Percentiles rank a stretch among this genome's conserved stretches.
Conservation (phyloP, 306 rosid species). For the Clitoria ternatea region DNA sequence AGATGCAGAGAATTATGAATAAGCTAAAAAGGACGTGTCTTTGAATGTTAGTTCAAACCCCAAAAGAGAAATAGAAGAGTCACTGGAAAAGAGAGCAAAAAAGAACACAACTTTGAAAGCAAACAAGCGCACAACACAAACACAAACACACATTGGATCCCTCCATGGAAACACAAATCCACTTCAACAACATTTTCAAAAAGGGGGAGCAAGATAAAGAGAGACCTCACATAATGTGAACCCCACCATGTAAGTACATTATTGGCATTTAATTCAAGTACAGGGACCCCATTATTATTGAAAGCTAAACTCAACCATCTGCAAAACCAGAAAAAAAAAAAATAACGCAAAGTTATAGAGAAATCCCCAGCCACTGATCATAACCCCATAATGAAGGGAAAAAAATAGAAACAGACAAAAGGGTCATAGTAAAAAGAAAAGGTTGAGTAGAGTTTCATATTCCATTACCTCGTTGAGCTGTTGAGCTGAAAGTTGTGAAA, state of each 20-base stretch:
- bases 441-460: too few species aligned
- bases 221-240: constrained; percentile 23
- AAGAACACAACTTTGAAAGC: constrained; percentile 22
- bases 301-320: constrained; percentile 53
- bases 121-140: not conserved
- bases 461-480: constrained; percentile 42
- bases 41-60: constrained; percentile 21
- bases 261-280: constrained; percentile 41
- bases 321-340: constrained; percentile 32
- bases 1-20: constrained; percentile 1
- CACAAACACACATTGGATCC: constrained; percentile 45
- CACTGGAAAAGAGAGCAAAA: constrained; percentile 15
- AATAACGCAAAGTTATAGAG: not conserved
- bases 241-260: constrained; percentile 39
- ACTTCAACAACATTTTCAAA: constrained; percentile 19
- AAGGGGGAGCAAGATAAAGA: not conserved
- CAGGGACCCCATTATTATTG: constrained; percentile 33
- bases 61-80: not conserved
- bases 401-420: not conserved
- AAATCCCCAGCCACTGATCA: not conserved
- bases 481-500: constrained; percentile 57
- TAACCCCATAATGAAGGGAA: not conserved
- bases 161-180: constrained; percentile 43
- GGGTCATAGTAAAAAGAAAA: not conserved
- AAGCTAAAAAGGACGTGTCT: not conserved